Conservation (phyloP, 495 filamentous ascomycete genomes). For the Penicillium steckii region DNA sequence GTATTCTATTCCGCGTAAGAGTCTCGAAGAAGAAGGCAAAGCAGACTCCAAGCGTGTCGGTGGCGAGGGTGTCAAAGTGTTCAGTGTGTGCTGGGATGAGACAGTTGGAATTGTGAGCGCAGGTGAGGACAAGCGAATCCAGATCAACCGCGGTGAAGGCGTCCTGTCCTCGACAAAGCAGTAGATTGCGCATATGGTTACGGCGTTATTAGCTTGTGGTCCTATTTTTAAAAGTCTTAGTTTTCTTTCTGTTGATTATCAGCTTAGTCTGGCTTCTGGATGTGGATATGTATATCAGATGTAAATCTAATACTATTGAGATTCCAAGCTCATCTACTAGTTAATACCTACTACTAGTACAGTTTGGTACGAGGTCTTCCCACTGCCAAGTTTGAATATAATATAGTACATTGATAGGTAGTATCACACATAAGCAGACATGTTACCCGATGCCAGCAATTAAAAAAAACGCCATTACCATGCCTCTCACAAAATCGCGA, state of each 20-base stretch:
- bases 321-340: too few species aligned
- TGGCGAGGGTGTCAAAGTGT: slow-evolving; percentile 86
- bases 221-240: slow-evolving; percentile 34
- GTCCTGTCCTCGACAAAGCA: slow-evolving; percentile 39
- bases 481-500: slow-evolving; percentile 33
- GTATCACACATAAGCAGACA: slow-evolving; percentile 21
- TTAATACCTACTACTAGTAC: background rate
- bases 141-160: slow-evolving; percentile 73
- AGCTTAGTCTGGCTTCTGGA: slow-evolving; percentile 4
- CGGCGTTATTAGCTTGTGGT: slow-evolving; percentile 34
- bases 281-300: slow-evolving; percentile 3
- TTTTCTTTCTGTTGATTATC: slow-evolving; percentile 14
- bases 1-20: slow-evolving; percentile 76
- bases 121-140: slow-evolving; percentile 89
- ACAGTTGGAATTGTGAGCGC: slow-evolving; percentile 84
- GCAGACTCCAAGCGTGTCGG: slow-evolving; percentile 51
- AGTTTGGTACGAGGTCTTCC: background rate
- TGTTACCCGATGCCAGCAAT: slow-evolving; percentile 23
- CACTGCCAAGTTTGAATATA: slow-evolving; percentile 1
- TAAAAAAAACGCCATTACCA: slow-evolving; percentile 42
- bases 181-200: slow-evolving; percentile 33
- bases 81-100: slow-evolving; percentile 83
- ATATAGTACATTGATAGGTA: slow-evolving; percentile 33
- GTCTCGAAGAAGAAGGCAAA: slow-evolving; percentile 51
- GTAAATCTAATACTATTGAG: slow-evolving; percentile 1